Conservation (phyloP, 148 eudicot genomes). For the Vaccinium vitisidaea region DNA sequence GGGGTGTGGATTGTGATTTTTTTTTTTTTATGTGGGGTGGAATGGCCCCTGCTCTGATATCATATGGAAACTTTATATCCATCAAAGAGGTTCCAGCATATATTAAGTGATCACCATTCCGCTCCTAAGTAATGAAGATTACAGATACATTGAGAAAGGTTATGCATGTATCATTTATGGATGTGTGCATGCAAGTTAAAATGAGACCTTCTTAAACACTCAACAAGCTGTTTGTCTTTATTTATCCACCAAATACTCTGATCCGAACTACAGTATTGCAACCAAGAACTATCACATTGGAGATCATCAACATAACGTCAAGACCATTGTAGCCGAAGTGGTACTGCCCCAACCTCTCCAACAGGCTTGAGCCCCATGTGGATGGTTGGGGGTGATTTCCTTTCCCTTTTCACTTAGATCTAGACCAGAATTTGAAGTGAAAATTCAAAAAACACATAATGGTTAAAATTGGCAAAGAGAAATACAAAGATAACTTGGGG, state of each 20-base stretch:
- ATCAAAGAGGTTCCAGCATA: too few relatives aligned
- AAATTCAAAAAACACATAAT: not conserved
- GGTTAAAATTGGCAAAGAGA: not conserved
- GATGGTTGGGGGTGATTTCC: not conserved
- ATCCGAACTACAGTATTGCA: not conserved
- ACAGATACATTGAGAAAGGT: not conserved
- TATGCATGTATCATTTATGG: not conserved
- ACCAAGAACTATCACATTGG: not conserved
- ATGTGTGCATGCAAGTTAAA: not conserved
- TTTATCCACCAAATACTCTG: not conserved
- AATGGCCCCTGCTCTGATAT: too few relatives aligned
- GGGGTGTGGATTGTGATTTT: too few relatives aligned
- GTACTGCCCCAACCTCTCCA: not conserved
- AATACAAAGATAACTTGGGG: not conserved
- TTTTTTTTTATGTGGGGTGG: too few relatives aligned
- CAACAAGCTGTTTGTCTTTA: constrained; percentile 8
- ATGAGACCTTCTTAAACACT: not conserved
- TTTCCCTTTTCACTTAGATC: not conserved
- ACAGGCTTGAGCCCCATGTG: not conserved
- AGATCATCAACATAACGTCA: not conserved
- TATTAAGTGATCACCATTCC: too few relatives aligned
- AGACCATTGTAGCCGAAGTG: not conserved
- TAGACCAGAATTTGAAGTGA: not conserved
- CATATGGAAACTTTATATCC: too few relatives aligned
- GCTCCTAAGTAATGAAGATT: too few relatives aligned